Conservation (phyloP, 2,329 filamentous ascomycete species). For the Exophiala sideris region DNA sequence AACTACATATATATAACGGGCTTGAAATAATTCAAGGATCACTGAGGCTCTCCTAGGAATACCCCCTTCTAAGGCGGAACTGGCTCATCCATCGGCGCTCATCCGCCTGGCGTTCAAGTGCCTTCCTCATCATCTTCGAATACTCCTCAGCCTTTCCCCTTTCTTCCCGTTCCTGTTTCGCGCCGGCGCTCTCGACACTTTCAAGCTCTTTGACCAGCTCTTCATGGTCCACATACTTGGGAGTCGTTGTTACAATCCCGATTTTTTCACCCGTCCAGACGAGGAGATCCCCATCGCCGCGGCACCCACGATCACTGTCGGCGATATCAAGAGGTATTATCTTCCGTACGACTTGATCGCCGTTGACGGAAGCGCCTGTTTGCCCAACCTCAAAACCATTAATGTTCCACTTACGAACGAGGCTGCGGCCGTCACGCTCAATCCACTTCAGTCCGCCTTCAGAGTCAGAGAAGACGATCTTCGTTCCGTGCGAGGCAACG, state of each 20-base stretch:
- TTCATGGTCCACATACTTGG: conserved; percentile 33
- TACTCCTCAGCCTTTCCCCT: conserved; percentile 59
- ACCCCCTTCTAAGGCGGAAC: conserved; percentile 49
- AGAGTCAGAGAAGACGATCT: conserved; percentile 79
- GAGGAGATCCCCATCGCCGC: conserved; percentile 77
- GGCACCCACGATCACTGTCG: conserved; percentile 46
- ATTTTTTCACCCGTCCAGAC: conserved; percentile 87
- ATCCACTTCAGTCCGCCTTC: conserved; percentile 86
- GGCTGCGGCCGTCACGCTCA: conserved; percentile 68
- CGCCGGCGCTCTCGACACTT: conserved; percentile 34
- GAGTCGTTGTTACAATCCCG: conserved; percentile 53
- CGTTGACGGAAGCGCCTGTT: conserved; percentile 11
- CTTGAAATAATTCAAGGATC: too few relatives aligned
- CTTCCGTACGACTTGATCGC: conserved; percentile 20
- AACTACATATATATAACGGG: neutral
- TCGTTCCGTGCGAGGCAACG: conserved; percentile 74
- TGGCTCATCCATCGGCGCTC: conserved; percentile 72
- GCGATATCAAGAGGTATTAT: conserved; percentile 45
- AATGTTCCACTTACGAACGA: conserved; percentile 55
- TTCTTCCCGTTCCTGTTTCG: conserved; percentile 32
- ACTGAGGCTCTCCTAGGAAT: conserved; percentile 1
- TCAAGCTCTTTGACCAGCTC: conserved; percentile 43
- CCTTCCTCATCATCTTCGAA: conserved; percentile 67
- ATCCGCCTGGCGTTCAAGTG: conserved; percentile 72
- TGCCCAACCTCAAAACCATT: conserved; percentile 41